Evolutionary conservation across 345 rosid species (phyloP), one percentile per base, ranked within the genome.

Genomic region (Gossypium thurberi): DNA sequence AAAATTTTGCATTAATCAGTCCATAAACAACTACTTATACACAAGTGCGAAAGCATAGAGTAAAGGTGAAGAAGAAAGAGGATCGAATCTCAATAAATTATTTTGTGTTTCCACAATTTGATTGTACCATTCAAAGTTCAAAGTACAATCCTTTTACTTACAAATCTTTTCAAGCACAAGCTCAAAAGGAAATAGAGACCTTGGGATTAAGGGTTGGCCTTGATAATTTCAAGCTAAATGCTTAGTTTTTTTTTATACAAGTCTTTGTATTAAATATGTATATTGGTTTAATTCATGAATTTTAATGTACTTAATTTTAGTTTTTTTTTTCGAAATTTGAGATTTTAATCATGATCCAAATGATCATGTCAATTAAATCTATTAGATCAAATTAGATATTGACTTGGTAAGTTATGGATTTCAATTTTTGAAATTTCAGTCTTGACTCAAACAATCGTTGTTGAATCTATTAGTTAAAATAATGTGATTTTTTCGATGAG

Each of bases 21-120:
- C 81, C 2, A 85, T 93, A 78, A 91, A 97, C 79, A 73, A 88
- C 8, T 90, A 91, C n/a, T 76, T 78, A 50, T 91, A 82, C 74
- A 64, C 25, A 74, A 91, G 98, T 66, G 91, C 78, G 69, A 81
- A 81, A 47, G 21, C 97, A 93, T 76, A 87, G 87, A 70, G 98
- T 88, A 73, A 82, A 73, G 76, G 64, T 72, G 42, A 79, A 73
- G 69, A 83, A 77, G 73, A 9, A 75, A 1, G 48, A 67, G 48
- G 91, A 93, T 40, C 78, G 97, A 72, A 66, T 80, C 40, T 91
- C 97, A 2, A 68, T 89, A 4, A 85, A 94, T 71, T 93, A 93
- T 69, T 93, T 91, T 21, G 91, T 91, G 71, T 91, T 88, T 53
- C 97, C 98, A 6, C 71, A 53, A 1, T 78, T 81, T 42, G 91